Percentiles rank a stretch among this genome's conserved stretches.
Evolutionary conservation across 345 rosid species (phyloP).

Genomic region (Moricandia arvensis): DNA sequence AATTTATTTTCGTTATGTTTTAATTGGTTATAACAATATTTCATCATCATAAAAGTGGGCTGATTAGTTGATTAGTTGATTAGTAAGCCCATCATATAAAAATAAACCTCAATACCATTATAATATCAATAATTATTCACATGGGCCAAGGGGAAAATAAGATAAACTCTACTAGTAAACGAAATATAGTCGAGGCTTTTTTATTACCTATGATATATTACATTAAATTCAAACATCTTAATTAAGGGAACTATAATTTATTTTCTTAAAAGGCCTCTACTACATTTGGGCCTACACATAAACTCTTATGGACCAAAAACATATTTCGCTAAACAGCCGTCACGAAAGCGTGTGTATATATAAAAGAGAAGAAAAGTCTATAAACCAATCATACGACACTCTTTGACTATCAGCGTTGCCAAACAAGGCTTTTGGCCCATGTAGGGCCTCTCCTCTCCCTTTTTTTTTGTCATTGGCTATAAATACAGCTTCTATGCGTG

Average conservation of each 20-base stretch:
- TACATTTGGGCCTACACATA: not conserved
- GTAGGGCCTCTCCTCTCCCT: not conserved
- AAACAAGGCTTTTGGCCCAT: slow-evolving; percentile 16
- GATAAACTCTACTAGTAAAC: not conserved
- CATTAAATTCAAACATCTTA: not conserved
- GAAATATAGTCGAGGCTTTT: not conserved
- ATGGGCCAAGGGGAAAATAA: not conserved
- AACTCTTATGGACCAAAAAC: not conserved
- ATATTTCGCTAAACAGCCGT: not conserved
- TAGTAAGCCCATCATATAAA: not conserved
- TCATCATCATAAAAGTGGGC: not conserved
- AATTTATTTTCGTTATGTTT: not conserved
- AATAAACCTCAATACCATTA: no score
- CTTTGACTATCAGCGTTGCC: slow-evolving; percentile 8
- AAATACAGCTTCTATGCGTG: not conserved
- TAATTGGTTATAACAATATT: not conserved
- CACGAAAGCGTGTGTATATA: not conserved
- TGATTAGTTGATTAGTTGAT: not conserved
- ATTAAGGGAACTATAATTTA: not conserved
- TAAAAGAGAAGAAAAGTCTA: not conserved
- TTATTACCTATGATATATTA: not conserved
- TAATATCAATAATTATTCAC: not conserved
- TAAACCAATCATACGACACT: not conserved
- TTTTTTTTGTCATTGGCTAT: not conserved
- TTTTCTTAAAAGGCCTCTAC: not conserved